Base-by-base conservation (phyloP, 2,329 filamentous ascomycete species). In the Trichoderma brevicompactum region DNA sequence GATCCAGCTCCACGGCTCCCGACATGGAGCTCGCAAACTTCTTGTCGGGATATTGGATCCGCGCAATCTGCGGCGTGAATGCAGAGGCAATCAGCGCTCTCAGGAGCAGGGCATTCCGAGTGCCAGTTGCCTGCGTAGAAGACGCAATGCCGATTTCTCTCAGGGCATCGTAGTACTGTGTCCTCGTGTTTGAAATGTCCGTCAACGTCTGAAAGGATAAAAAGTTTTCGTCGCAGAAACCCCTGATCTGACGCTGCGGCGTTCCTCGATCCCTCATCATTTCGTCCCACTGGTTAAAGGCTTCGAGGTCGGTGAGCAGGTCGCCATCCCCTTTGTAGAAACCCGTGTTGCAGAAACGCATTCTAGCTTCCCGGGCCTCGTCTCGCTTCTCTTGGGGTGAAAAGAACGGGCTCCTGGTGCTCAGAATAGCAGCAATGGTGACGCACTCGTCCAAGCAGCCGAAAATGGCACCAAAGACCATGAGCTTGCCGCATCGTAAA, bases 381-480 rank as follows among this genome's bases (percentile, higher is more conserved):
- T 96, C 92, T 17, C 95, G 86, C 74, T 89, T 94, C 32, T 95
- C 90, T 17, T 89, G 87, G 0, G 94, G 94, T 0, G 91, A 91
- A 3, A 96, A 78, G 74, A 99, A 99, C 0, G 95, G 94, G 68
- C 89, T 92, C 72, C 89, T 89, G 34, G 92, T 90, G 64, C 93
- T 97, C n/a, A 99, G 83, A 46, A 98, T 95, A 8, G 94, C 90
- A 2, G 95, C 92, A 68, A 98, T 94, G 2, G 91, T 93, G 64
- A 98, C 84, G 70, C 90, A 93, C 60, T 94, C 88, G 72, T 97
- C 92, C 7, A 98, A 84, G 73, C 94, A 98, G 40, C 92, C 92
- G 73, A 99, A 98, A 65, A 96, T 93, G 15, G 92, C 90, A 6
- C 95, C 95, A 73, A 96, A 97, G 3, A 99, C 92, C 84, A 99